Base-by-base conservation (phyloP, 768 basidiomycete genomes). In the Russula olivacea region DNA sequence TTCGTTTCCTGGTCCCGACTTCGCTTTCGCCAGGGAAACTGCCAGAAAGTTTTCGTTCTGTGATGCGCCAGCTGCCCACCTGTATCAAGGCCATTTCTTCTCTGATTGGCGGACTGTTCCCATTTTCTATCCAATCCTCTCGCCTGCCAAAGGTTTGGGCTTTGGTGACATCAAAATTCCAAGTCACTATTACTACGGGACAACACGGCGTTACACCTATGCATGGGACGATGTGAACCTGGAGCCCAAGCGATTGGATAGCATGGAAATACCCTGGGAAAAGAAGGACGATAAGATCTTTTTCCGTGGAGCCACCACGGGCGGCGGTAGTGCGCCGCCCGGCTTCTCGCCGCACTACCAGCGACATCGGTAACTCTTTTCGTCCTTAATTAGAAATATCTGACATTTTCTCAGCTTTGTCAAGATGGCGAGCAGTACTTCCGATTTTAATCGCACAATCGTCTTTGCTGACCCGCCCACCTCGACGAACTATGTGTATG, bases 301-400 rank as follows among this genome's bases (percentile, higher is more conserved):
- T 73, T 99, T 96, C 93, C 78, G 97, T 50, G 97, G 97, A 12
- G 93, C 94, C 2, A 96, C 93, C 0, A 98, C 96, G 0, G 97
- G 97, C 59, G 95, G 95, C 1, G 94, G 94, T 34, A 90, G 81
- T 65, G 87, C 87, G 43, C 94, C 94, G 1, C 83, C 85, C 0
- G 93, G 94, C 0, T 96, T 91, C 71, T 76, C 90, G 2, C 75
- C 84, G 2, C 82, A 85, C 66, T 97, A 94, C 68, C 94, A 98
- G 63, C 81, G 94, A 50, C 94, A 97, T 72, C 80, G 93, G 86
- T 88, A 66, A 45, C 71, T 70, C 12, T 51, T 53, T 55, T 63
- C 34, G 49, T 61, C 55, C 58, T 48, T 54, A 36, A 59, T 68
- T 52, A 68, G 67, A 50, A 9, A 56, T 50, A 12, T 40, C 21